Conservation (phyloP, 805 yeast genomes). For the Aciculoconidium aculeatum region DNA sequence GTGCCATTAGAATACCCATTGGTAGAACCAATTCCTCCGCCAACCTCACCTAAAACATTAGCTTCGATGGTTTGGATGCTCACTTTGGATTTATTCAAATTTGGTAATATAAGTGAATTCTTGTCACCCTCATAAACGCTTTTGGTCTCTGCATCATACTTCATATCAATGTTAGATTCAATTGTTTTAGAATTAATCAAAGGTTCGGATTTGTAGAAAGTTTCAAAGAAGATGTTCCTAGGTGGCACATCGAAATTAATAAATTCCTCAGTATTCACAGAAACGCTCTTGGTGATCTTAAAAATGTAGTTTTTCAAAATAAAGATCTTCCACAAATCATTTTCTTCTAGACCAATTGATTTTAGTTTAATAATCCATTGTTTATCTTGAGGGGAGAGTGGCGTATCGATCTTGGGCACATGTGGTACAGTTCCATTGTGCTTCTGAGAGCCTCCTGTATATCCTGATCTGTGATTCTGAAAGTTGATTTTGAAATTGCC, state of each 20-base stretch:
- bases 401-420: conserved; percentile 17
- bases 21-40: too few relatives aligned
- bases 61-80: conserved; percentile 37
- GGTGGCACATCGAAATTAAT: conserved; percentile 19
- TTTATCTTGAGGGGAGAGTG: conserved; percentile 58
- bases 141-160: conserved; percentile 8
- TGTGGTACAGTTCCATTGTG: conserved; percentile 33
- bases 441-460: conserved; percentile 9
- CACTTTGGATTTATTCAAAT: conserved; percentile 25
- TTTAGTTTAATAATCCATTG: conserved; percentile 68
- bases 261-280: conserved; percentile 3
- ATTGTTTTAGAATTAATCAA: conserved; percentile 12
- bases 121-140: conserved; percentile 13
- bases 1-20: too few relatives aligned
- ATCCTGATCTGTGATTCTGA: conserved; percentile 1
- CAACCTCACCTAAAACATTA: conserved; percentile 42
- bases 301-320: conserved; percentile 62
- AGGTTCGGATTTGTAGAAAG: conserved; percentile 33
- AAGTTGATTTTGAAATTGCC: too few relatives aligned
- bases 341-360: conserved; percentile 65
- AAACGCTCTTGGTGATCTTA: conserved; percentile 42
- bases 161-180: conserved; percentile 14
- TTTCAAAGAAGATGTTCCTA: conserved; percentile 32
- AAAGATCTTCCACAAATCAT: conserved; percentile 79
- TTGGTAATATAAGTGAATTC: conserved; percentile 25